A percentile compares a stretch with the other conserved stretches of the same genome.
These are phyloP conservation scores for Porcisia deanei DNA, from an alignment of 208 protist species.

Conservation along the genomic window DNA sequence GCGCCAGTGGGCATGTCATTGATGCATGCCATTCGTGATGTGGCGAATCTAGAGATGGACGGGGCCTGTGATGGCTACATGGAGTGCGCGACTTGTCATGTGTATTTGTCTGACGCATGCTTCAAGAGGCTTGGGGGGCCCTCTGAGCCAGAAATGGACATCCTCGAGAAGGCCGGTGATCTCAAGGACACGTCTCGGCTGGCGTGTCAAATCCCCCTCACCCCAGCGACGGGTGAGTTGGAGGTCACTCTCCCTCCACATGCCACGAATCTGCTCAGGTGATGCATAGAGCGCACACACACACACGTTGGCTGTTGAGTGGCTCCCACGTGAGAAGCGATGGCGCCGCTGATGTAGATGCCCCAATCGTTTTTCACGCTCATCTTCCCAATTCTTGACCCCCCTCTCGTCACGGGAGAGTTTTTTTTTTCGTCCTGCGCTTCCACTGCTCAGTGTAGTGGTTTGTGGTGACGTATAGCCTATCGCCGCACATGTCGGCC, in stretches of 20 bases:
- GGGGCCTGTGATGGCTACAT: constrained; percentile 93
- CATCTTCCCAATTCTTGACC: too few species aligned
- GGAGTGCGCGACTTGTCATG: constrained; percentile 96
- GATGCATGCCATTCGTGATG: constrained; percentile 90
- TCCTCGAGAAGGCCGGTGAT: constrained; percentile 74
- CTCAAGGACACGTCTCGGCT: constrained; percentile 70
- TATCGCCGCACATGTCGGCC: too few species aligned
- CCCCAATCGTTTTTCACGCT: too few species aligned
- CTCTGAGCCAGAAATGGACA: constrained; percentile 87
- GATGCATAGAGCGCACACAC: background rate
- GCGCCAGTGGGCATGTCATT: constrained; percentile 67
- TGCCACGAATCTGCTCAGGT: constrained; percentile 47
- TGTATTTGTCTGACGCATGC: constrained; percentile 79
- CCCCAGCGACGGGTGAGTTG: constrained; percentile 56
- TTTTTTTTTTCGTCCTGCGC: too few species aligned
- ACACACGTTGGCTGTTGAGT: too few species aligned
- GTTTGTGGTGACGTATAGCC: too few species aligned
- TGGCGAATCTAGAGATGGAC: constrained; percentile 94
- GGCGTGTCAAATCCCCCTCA: constrained; percentile 76
- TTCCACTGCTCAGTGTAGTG: too few species aligned
- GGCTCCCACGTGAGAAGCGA: too few species aligned
- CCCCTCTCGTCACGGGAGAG: too few species aligned
- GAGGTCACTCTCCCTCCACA: constrained; percentile 59
- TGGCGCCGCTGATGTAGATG: too few species aligned
- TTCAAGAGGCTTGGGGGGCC: constrained; percentile 75